Evolutionary conservation across 306 rosid genomes (phyloP).

Genomic region (Astragalus membranaceus): DNA sequence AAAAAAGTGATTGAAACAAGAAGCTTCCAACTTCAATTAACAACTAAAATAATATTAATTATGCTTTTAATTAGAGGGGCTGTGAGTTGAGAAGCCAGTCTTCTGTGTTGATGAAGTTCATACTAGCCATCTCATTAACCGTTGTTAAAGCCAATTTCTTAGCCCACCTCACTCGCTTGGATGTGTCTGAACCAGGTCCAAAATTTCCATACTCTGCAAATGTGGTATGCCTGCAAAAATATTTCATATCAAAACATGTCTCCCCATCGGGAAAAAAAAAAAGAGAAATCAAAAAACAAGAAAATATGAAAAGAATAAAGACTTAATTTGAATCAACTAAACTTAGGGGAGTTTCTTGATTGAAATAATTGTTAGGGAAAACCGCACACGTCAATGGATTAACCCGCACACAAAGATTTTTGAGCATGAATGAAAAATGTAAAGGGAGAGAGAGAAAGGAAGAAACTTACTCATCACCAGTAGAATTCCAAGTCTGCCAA

Average conservation of each 20-base stretch:
- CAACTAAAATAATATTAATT: no score
- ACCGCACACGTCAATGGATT: no score
- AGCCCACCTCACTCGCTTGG: conserved; percentile 57
- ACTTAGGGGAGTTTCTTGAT: no score
- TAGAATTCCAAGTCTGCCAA: conserved; percentile 49
- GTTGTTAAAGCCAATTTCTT: conserved; percentile 28
- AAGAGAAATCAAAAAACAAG: no score
- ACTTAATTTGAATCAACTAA: no score
- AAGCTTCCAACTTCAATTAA: no score
- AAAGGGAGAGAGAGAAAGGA: background rate
- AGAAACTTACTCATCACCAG: conserved; percentile 34
- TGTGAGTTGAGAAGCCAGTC: conserved; percentile 33
- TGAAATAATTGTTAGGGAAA: no score
- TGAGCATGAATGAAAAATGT: background rate
- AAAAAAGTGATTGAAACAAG: no score
- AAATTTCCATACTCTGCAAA: conserved; percentile 54
- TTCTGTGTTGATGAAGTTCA: conserved; percentile 39
- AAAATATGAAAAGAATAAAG: background rate
- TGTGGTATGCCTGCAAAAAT: conserved; percentile 39
- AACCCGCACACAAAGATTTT: no score
- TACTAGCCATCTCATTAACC: conserved; percentile 18
- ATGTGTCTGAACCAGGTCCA: conserved; percentile 52
- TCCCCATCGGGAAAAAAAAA: background rate
- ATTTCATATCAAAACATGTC: background rate
- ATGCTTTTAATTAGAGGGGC: no score